These are phyloP conservation scores for Dendrocalamus latiflorus DNA, from an alignment of 202 grass and related monocot genomes.

Conservation along the genomic window DNA sequence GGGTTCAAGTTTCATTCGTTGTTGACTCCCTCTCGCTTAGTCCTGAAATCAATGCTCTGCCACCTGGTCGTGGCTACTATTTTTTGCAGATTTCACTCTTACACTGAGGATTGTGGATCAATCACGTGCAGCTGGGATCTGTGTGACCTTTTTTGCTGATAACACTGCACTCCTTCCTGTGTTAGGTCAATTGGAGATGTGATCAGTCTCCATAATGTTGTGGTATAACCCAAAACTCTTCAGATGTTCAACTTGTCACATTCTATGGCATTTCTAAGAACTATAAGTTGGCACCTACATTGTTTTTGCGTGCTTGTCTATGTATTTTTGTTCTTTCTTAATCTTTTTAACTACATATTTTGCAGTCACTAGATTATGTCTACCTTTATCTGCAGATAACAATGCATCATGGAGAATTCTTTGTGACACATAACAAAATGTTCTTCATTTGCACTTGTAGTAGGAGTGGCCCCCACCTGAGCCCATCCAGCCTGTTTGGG, in stretches of 20 bases:
- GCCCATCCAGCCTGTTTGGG: too few relatives aligned
- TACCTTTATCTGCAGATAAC: constrained; percentile 57
- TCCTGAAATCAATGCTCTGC: not conserved
- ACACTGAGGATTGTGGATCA: constrained; percentile 68
- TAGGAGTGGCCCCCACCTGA: too few relatives aligned
- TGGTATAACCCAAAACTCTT: constrained; percentile 39
- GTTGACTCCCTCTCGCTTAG: not conserved
- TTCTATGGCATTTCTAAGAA: not conserved
- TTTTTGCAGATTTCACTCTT: constrained; percentile 61
- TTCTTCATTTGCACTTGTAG: constrained; percentile 90
- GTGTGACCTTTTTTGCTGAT: constrained; percentile 56
- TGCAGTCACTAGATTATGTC: not conserved
- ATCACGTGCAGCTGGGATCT: constrained; percentile 47
- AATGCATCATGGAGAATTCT: constrained; percentile 44
- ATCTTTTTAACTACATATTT: not conserved
- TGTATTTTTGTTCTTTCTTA: constrained; percentile 1
- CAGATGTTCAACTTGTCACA: constrained; percentile 20
- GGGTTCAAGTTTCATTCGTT: not conserved
- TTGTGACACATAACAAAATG: constrained; percentile 56
- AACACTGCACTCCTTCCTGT: constrained; percentile 32
- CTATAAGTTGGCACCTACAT: not conserved
- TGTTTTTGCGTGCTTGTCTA: not conserved
- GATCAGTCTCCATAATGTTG: constrained; percentile 68
- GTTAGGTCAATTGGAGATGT: constrained; percentile 62
- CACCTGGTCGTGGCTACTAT: not conserved